Base-by-base conservation (phyloP, 2,329 filamentous ascomycete genomes). In the Sclerotinia spermophila region DNA sequence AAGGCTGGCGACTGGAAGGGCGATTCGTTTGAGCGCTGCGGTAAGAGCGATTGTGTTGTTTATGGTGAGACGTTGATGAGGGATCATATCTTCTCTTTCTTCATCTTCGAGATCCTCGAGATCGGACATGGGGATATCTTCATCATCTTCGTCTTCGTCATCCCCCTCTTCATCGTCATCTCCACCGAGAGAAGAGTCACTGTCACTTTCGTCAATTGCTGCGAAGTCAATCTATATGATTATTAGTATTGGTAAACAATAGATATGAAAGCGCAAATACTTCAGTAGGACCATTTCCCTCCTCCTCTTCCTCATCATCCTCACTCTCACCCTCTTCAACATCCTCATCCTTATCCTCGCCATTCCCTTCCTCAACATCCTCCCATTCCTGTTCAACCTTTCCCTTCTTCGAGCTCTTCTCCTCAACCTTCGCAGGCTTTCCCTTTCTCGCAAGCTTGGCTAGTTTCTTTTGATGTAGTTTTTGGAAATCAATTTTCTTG, bases 1-100 rank as follows among this genome's bases (percentile, higher is more conserved):
- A 30, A 92, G 89, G 74, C 87, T 85, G 75, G 84, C 84, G 69
- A 87, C 88, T 21, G 92, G 88, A 67, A 96, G 84, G 44, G 87
- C 84, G 80, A 96, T 93, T 76, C 94, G 93, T 78, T 92, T 91
- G 73, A 96, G 86, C 19, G 93, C 89, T 75, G 92, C 86, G 75
- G 89, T 87, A 67, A 99, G 92, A 45, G 95, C 96, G 75, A 92
- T 85, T 68, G 92, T 94, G 84, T 99, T 99, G 87, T 99, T 97
- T 84, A 98, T 98, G 68, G 94, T 97, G 75, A 97, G 90, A 77
- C 94, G 92, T 80, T 96, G 93, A 82, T 97, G 92, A 24, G 94
- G 93, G 73, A 97, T 89, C 55, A 97, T 87, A 79, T 97, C 94
- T 81, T 92, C 92, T 77, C 89, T 91, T 77, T 96, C 94, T 74